Base-by-base conservation (phyloP, 73 alveolate species). In the Uronychia binucleata region DNA sequence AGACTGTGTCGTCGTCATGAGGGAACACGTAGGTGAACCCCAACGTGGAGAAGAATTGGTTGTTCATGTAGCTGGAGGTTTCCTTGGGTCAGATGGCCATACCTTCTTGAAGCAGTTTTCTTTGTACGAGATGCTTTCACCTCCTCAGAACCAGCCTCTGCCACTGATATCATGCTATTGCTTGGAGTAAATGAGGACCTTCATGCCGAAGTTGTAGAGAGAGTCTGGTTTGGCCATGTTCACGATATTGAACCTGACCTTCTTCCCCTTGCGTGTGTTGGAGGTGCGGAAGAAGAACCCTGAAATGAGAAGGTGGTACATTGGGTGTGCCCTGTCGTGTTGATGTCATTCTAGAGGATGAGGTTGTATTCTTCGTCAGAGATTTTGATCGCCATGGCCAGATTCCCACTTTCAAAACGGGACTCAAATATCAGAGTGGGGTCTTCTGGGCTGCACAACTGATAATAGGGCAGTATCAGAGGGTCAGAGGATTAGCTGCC, bases 151-250 rank as follows among this genome's bases (percentile, higher is more conserved):
- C 94, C 94, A 88, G 33, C 94, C 94, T 1, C 59, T 80, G 26
- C 87, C 96, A 58, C 78, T 33, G 13, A 28, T 33, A 0, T 82
- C 60, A 29, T 86, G 75, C 11, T 88, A 92, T 83, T 80, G 76
- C 34, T 94, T 93, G n/a, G 99, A 96, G 85, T 90, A 97, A 78
- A 95, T 86, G 82, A 95, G 92, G 78, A 97, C 95, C 87, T 97
- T 95, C 98, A 97, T 94, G 57, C 99, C 99, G 74, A 91, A 92
- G 86, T 91, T 94, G 87, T 90, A 98, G 13, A 98, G 90, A 58
- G 99, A 96, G 67, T 93, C 98, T 27, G 99, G 99, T 82, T 98
- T 97, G 89, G 96, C 89, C 98, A 96, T 96, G 93, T 98, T 98
- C 77, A 98, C 90, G 57, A 98, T 96, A 92, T 98, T 98, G 92